Percentiles rank a stretch among this genome's conserved stretches.
Evolutionary conservation across 148 eudicot species (phyloP).

Genomic region (Mesembryanthemum crystallinum): DNA sequence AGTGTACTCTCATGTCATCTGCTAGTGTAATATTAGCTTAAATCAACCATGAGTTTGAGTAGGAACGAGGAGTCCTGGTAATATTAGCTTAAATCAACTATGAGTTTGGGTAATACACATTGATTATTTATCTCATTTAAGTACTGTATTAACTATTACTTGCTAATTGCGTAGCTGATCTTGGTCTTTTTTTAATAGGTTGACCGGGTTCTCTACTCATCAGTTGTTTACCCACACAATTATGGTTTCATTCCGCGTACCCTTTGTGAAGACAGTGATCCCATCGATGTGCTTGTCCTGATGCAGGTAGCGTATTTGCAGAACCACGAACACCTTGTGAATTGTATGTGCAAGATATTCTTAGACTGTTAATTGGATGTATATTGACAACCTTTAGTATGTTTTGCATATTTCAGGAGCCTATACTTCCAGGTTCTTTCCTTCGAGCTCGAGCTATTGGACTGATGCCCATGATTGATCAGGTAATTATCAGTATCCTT

Average conservation of each 20-base stretch:
- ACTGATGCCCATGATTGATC: conserved; percentile 98
- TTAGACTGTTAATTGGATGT: neutral
- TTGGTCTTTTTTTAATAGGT: conserved; percentile 49
- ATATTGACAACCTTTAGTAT: conserved; percentile 1
- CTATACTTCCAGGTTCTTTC: conserved; percentile 77
- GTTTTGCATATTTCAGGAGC: conserved; percentile 50
- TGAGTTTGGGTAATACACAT: too few relatives aligned
- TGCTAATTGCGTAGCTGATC: conserved; percentile 10
- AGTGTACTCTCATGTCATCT: neutral
- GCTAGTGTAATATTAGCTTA: neutral
- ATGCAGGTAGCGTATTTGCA: conserved; percentile 63
- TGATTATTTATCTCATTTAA: neutral
- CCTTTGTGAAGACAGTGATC: conserved; percentile 90
- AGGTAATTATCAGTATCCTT: conserved; percentile 36
- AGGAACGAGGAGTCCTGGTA: neutral
- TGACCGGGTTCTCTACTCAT: conserved; percentile 85
- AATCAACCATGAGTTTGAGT: too few relatives aligned
- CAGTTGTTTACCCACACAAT: conserved; percentile 96
- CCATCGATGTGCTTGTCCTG: conserved; percentile 86
- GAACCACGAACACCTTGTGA: neutral
- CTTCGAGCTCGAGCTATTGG: conserved; percentile 97
- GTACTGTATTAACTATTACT: neutral
- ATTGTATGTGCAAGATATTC: neutral
- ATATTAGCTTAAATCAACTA: neutral
- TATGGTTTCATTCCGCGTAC: conserved; percentile 97